Evolutionary conservation across 805 yeast species (phyloP).

Genomic region (Candida ovalis): DNA sequence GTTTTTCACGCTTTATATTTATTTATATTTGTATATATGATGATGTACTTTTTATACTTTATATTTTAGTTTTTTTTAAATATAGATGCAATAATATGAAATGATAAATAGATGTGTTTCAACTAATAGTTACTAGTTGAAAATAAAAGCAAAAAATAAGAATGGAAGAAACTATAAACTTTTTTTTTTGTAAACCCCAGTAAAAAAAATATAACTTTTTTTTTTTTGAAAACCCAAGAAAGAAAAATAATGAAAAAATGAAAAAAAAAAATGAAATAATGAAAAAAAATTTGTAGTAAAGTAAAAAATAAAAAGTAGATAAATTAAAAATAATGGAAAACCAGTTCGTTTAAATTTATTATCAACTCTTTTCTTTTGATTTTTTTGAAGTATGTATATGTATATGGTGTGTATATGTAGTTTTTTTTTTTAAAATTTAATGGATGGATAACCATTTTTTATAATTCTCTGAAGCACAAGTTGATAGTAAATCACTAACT

Average conservation of each 20-base stretch:
- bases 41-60: no score
- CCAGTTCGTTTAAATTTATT: not conserved
- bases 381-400: conserved; percentile 9
- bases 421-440: conserved; percentile 1
- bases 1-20: no score
- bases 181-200: not conserved
- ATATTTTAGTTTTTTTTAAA: no score
- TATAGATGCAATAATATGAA: no score
- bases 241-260: not conserved
- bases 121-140: no score
- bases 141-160: not conserved
- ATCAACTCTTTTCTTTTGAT: not conserved
- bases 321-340: not conserved
- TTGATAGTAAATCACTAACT: conserved; percentile 26
- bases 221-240: not conserved
- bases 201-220: not conserved
- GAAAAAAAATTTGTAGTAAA: not conserved
- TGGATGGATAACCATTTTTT: conserved; percentile 31
- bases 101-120: no score
- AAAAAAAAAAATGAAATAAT: not conserved
- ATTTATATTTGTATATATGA: no score
- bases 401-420: not conserved
- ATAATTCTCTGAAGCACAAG: conserved; percentile 30
- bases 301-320: not conserved
- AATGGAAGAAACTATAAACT: not conserved